These are phyloP conservation scores for Solanum pinnatisectum DNA, from an alignment of 257 asterid species.

Conservation along the genomic window DNA sequence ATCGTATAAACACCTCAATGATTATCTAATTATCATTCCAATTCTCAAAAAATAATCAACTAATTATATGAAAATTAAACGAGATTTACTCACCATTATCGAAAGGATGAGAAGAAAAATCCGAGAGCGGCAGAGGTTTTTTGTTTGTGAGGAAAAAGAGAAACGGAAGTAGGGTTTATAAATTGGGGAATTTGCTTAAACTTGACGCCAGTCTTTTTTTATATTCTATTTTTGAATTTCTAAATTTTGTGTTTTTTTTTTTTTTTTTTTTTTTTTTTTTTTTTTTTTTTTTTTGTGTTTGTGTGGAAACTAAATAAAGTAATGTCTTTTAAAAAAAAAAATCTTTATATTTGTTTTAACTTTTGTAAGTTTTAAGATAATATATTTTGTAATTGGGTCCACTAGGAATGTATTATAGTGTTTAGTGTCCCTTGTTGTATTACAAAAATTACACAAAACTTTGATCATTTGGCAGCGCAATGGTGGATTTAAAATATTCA, in stretches of 20 bases:
- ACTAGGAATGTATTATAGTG: not conserved
- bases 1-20: not conserved
- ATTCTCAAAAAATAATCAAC: not conserved
- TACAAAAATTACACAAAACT: not conserved
- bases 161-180: constrained; percentile 11
- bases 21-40: not conserved
- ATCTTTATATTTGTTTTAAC: not conserved
- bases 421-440: not conserved
- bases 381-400: not conserved
- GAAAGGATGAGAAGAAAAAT: not conserved
- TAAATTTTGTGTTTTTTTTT: not conserved
- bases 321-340: not conserved
- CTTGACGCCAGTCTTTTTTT: constrained; percentile 5
- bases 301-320: not conserved
- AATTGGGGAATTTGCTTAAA: not conserved
- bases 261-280: no score
- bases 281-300: no score
- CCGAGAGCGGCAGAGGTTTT: not conserved
- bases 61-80: not conserved
- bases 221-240: constrained; percentile 9
- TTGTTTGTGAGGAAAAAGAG: not conserved
- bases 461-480: not conserved
- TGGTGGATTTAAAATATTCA: no score
- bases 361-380: not conserved
- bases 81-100: not conserved